Evolutionary conservation across 495 filamentous ascomycete species (phyloP).

Genomic region (Aspergillus biplanus): DNA sequence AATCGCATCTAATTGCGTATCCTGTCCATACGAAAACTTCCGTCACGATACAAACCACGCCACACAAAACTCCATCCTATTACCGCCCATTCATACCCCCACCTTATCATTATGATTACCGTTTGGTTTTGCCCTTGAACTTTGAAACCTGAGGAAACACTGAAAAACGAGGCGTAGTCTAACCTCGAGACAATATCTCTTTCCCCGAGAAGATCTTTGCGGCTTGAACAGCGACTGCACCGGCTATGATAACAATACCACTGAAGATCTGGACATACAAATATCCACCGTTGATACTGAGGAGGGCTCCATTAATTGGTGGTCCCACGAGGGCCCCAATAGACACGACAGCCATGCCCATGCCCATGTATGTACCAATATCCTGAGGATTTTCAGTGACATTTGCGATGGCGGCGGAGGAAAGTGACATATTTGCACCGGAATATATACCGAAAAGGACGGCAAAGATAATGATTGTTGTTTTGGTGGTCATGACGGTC

Average conservation of each 20-base stretch:
- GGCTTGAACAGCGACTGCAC: slow-evolving; percentile 1
- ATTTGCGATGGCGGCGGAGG: slow-evolving; percentile 42
- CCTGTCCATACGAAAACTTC: too few species aligned
- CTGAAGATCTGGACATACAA: slow-evolving; percentile 49
- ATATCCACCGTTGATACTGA: slow-evolving; percentile 47
- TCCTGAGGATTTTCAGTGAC: slow-evolving; percentile 45
- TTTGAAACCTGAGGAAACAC: background rate
- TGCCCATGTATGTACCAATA: slow-evolving; percentile 59
- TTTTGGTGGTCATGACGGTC: slow-evolving; percentile 23
- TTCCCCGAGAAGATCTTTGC: background rate
- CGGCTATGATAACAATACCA: slow-evolving; percentile 43
- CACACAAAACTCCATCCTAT: too few species aligned
- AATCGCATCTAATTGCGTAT: too few species aligned
- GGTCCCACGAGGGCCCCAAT: slow-evolving; percentile 54
- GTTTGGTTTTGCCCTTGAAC: too few species aligned
- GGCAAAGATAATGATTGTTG: slow-evolving; percentile 34
- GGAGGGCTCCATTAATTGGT: slow-evolving; percentile 54
- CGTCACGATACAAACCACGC: too few species aligned
- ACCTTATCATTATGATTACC: too few species aligned
- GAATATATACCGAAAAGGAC: slow-evolving; percentile 36
- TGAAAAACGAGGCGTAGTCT: background rate
- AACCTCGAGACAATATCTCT: background rate
- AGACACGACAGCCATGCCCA: slow-evolving; percentile 50
- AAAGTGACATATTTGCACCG: slow-evolving; percentile 49
- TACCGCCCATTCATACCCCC: too few species aligned